Base-by-base conservation (phyloP, 1,284 basidiomycete species). In the Cutaneotrichosporon mucoides region DNA sequence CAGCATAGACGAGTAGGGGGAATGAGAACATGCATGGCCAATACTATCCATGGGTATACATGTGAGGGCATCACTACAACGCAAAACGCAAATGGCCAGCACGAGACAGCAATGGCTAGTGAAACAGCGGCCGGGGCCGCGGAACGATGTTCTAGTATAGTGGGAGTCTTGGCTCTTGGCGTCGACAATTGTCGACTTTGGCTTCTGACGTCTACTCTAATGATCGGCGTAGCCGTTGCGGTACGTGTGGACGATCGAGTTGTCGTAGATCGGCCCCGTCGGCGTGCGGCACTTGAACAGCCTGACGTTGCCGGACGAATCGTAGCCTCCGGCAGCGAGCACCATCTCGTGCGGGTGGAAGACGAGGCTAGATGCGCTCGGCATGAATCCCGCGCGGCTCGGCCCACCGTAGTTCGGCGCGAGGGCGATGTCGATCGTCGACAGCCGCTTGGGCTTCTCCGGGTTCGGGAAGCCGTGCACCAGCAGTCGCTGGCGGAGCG, bases 291-390 rank as follows among this genome's bases (percentile, higher is more conserved):
- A 77, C 50, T 66, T 66, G 53, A 69, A 74, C 63, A 79, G 58
- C 50, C 71, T 68, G 52, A 79, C 75, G n/a, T 69, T 73, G 10
- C 77, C 77, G 4, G 70, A 66, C 10, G 68, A 66, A 60, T 79
- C 77, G 55, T 73, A 76, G 35, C 77, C 76, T 11, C 73, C 72
- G 2, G 74, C 76, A 10, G 76, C 77, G 45, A 79, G 62, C 40
- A 79, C 68, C 70, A 77, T 73, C 56, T 76, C 73, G 60, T 69
- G 75, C 33, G 78, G 78, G 65, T 79, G 78, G 70, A 79, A 79
- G 11, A 75, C 68, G 55, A 79, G 57, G 33, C 70, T 71, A 5
- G 75, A 60, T 3, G 72, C 73, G 52, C 69, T 68, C 3, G 76
- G 76, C 67, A 76, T 71, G 60, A 74, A 71, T 36, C 68, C 69